Evolutionary conservation across 2,329 filamentous ascomycete genomes (phyloP), one percentile per base, ranked within the genome.

Genomic region (Fusarium scirpi): DNA sequence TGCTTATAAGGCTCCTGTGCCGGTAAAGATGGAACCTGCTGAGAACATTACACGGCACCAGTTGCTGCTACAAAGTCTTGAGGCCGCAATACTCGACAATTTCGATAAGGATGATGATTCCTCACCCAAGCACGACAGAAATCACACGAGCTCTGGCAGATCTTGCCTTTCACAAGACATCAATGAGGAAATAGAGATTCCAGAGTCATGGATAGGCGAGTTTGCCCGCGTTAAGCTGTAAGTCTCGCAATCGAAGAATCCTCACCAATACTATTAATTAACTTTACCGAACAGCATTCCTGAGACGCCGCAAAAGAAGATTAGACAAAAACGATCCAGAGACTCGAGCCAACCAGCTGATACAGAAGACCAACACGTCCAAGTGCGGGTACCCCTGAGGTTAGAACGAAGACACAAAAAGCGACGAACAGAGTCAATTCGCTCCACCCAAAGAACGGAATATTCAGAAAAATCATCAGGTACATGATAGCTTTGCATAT

Each of bases 351-450:
- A 16, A 10, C 16, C 12, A 22, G 49, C n/a, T 5, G 49, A 27
- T 20, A n/a, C 3, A 47, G 30, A 41, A 11, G 5, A 18, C 6
- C 46, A 48, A 16, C 2, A 8, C 11, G 40, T n/a, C 9, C 22
- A 27, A 32, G 30, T 41, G 27, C 34, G 13, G n/a, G 10, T 30
- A 11, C 38, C 48, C 4, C 22, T 45, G 10, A 46, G 11, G 27
- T 40, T 12, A 9, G 30, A 22, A 20, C 53, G 20, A 32, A 40
- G 30, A 54, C 13, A 9, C 7, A 71, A 69, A 38, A 68, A 67
- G 49, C 69, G 40, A 22, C 64, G 71, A 6, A 47, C 58, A 20
- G 73, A 75, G 24, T 67, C 71, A 10, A 72, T 75, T 24, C 49
- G 56, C 1, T 72, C 69, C 12, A 25, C 48, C 10, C 51, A 58